These are phyloP conservation scores for Mucor plumbeus DNA, from an alignment of 371 early-diverging fungal genomes.

Conservation along the genomic window DNA sequence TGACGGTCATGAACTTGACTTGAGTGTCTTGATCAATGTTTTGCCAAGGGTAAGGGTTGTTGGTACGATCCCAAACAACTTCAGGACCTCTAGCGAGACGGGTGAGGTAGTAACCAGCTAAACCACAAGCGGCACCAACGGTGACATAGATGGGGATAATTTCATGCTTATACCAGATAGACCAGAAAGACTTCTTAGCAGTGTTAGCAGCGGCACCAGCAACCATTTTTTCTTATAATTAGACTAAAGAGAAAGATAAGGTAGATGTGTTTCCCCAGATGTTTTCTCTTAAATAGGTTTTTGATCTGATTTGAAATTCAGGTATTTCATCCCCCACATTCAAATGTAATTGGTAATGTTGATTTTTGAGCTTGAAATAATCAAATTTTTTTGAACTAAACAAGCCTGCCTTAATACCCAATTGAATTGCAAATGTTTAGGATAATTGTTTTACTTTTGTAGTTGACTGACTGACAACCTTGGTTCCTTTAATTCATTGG, in stretches of 20 bases:
- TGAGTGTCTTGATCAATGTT: constrained; percentile 59
- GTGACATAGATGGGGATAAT: constrained; percentile 55
- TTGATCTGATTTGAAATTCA: constrained; percentile 5
- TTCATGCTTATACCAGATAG: constrained; percentile 61
- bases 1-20: constrained; percentile 59
- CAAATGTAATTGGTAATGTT: constrained; percentile 9
- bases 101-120: constrained; percentile 55
- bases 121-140: constrained; percentile 55
- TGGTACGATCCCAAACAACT: constrained; percentile 58
- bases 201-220: constrained; percentile 45
- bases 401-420: constrained; percentile 4
- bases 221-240: constrained; percentile 37
- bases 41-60: constrained; percentile 63
- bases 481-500: not conserved
- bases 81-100: constrained; percentile 58
- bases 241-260: constrained; percentile 21
- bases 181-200: constrained; percentile 57
- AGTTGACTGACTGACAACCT: too few species aligned
- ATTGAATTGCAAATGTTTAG: not conserved
- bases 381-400: not conserved
- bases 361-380: constrained; percentile 3
- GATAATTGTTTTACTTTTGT: not conserved
- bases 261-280: not conserved
- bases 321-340: not conserved
- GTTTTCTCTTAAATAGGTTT: not conserved